Percentiles rank a stretch among this genome's conserved stretches.
Evolutionary conservation across 352 stramenopile genomes (phyloP).

Genomic region (Phytophthora tubulina): DNA sequence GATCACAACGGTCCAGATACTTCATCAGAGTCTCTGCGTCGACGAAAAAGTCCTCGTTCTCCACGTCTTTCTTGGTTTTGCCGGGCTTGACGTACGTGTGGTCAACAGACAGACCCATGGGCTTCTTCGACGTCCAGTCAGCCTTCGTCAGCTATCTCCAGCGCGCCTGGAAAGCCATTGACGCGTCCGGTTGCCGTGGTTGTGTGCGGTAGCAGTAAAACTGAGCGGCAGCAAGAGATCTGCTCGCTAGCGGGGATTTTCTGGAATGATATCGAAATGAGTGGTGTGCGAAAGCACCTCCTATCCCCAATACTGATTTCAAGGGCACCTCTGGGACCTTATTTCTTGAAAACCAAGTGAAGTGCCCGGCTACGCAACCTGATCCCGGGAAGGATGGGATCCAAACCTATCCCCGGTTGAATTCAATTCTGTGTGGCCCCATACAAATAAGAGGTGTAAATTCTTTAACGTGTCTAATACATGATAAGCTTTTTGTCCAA

Average conservation of each 20-base stretch:
- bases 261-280: conserved; percentile 3
- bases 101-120: neutral
- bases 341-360: neutral
- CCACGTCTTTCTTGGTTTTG: conserved; percentile 24
- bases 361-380: neutral
- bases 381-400: neutral
- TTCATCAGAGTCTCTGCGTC: conserved; percentile 7
- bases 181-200: no score
- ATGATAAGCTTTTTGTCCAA: neutral
- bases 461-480: conserved; percentile 1
- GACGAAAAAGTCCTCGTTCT: conserved; percentile 16
- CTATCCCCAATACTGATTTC: neutral
- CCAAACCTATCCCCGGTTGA: neutral
- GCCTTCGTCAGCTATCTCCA: neutral
- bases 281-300: conserved; percentile 1
- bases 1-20: conserved; percentile 3
- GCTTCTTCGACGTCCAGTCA: conserved; percentile 2
- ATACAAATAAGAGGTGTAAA: neutral
- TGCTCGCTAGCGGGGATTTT: neutral
- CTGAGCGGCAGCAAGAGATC: neutral
- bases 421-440: neutral
- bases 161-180: neutral
- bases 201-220: no score
- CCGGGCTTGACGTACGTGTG: conserved; percentile 9
- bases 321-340: neutral